Base-by-base conservation (phyloP, 495 filamentous ascomycete species). In the Penicillium argentinense region DNA sequence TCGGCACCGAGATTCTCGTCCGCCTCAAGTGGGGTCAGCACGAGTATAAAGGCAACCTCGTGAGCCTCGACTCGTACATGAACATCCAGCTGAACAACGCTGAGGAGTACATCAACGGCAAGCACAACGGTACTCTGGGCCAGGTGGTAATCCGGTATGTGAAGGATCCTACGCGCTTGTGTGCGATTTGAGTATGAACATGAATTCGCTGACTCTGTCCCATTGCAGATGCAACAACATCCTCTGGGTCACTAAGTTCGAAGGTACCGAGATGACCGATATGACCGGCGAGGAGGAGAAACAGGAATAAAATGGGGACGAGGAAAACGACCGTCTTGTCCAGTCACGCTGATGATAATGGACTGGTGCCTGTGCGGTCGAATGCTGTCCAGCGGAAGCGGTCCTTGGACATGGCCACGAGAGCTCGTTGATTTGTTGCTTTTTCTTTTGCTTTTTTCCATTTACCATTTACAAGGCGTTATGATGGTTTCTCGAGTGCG, bases 21-120 rank as follows among this genome's bases (percentile, higher is more conserved):
- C 88, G 90, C 55, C 81, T 98, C 22, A 98, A 98, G 78, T 98
- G 93, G 93, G 90, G 89, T 55, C 84, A 96, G 63, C 93, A 89
- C 24, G 95, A 97, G 71, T 98, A 97, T 80, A 89, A 88, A 64
- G 93, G 93, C 54, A 81, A 78, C 33, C 81, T 98, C 43, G 88
- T 97, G 56, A 87, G 80, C 71, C 87, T 96, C 54, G 93, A 98
- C 74, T 91, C 86, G 58, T 98, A 97, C 80, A 96, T 98, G 91
- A 98, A 98, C 73, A 83, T 98, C 51, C 88, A 97, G 69, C 79
- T 98, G 41, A 79, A 79, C 57, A 82, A 85, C 57, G 89, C 93
- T 38, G 88, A 95, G 72, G 95, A 97, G 62, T 96, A 80, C 71
- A 85, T 96, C 53, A 84, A 93, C 69, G 88, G 87, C 43, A 89